Conservation (phyloP, 345 rosid species). For the Luvunga scandens region DNA sequence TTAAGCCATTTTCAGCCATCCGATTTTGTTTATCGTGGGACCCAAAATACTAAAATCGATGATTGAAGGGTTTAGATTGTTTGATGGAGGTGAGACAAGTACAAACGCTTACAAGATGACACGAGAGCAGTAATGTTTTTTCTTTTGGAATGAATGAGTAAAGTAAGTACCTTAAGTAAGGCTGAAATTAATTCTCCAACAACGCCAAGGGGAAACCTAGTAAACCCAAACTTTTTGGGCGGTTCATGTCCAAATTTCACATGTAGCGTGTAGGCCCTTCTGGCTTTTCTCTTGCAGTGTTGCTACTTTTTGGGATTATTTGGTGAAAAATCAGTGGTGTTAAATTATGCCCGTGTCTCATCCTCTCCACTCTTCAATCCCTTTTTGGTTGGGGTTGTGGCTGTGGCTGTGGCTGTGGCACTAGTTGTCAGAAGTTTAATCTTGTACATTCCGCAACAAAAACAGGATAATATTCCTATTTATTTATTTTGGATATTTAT, state of each 20-base stretch:
- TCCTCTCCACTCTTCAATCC: not conserved
- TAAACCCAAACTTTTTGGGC: constrained; percentile 24
- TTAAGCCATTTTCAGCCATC: not conserved
- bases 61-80: not conserved
- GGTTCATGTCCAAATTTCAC: constrained; percentile 3
- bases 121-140: not conserved
- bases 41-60: not conserved
- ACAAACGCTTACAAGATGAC: not conserved
- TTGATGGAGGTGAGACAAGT: not conserved
- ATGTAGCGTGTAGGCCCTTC: constrained; percentile 18
- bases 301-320: not conserved
- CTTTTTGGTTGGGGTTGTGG: not conserved
- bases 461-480: not conserved
- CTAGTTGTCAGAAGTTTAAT: too few relatives aligned
- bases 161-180: not conserved
- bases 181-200: constrained; percentile 14
- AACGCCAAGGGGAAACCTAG: constrained; percentile 23
- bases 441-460: not conserved
- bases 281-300: constrained; percentile 11
- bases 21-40: not conserved
- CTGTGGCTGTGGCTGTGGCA: not conserved
- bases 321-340: not conserved
- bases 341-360: not conserved
- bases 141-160: not conserved
- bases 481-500: not conserved